Conservation (phyloP, 2,329 filamentous ascomycete genomes). For the Cytospora leucostoma region DNA sequence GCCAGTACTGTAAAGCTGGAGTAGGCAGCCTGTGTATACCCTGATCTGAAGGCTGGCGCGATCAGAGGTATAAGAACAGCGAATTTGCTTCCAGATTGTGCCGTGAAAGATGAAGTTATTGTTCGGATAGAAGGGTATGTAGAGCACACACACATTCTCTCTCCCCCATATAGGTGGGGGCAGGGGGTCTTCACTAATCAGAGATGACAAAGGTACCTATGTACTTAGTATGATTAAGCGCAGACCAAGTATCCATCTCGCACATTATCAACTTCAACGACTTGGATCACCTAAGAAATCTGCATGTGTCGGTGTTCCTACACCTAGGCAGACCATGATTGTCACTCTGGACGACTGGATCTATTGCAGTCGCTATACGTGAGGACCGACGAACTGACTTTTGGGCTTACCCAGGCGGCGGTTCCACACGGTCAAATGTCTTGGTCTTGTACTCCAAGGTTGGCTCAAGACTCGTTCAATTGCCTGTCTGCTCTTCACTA, state of each 20-base stretch:
- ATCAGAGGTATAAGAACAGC: background rate
- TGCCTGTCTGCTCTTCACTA: background rate
- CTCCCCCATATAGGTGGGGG: too few relatives aligned
- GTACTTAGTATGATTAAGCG: too few relatives aligned
- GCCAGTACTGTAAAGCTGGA: background rate
- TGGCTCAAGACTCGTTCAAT: background rate
- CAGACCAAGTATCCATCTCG: too few relatives aligned
- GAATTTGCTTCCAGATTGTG: background rate
- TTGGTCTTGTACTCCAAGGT: background rate
- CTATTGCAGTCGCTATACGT: background rate
- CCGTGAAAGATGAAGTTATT: background rate
- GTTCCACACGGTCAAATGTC: background rate
- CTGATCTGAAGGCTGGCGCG: conserved; percentile 2
- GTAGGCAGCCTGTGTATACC: background rate
- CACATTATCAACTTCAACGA: too few relatives aligned
- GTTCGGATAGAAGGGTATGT: background rate
- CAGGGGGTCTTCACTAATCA: too few relatives aligned
- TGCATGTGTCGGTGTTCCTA: too few relatives aligned
- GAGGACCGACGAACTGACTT: background rate
- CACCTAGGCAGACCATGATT: too few relatives aligned
- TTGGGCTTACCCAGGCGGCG: background rate
- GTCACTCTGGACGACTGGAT: background rate
- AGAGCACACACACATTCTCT: too few relatives aligned
- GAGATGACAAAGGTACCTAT: too few relatives aligned
- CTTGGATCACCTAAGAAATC: too few relatives aligned